Evolutionary conservation across 805 yeast species (phyloP), one percentile per base, ranked within the genome.

Genomic region (Monosporozyma aerobia): DNA sequence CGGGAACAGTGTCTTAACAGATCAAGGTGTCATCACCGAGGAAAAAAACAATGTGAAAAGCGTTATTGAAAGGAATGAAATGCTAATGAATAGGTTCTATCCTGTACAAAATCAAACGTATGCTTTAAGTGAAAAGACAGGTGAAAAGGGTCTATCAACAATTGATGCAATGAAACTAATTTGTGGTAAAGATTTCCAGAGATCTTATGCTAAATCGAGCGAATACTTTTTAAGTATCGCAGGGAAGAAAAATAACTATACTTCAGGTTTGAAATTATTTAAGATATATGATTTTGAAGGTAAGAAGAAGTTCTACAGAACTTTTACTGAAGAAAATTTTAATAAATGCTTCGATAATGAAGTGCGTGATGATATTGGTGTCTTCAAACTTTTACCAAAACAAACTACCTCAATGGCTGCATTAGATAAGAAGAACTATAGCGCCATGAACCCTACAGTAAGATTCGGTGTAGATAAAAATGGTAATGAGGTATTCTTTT

Each of bases 231-330:
- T 79, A 3, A 76, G 76, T 19, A 65, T 69, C 3, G 63, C 71
- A 2, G 74, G 69, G 3, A 70, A 69, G 46, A 63, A 69, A 30
- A 54, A 58, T 64, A 25, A 53, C 63, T 53, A 53, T 63, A 52
- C 54, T 63, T 47, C 70, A 63, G 51, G 69, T 63, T 19, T 29
- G n/a, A 53, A 70, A 2, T 70, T 88, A 11, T 75, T 84, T 0
- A 75, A 85, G 56, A 82, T 83, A 16, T 79, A 80, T 54, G 95
- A 87, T 61, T 81, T 81, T 57, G 82, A 80, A 54, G 95, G 95
- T 0, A 81, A 89, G 57, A 74, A 77, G 53, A 85, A 87, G 61
- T 86, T 81, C 58, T 87, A 79, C 65, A 73, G 95, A 43, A 82
- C 85, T 58, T 74, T 82, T 55, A 73, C 82, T 0, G 74, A 75